Evolutionary conservation across 176 grass and related monocot species (phyloP), one percentile per base, ranked within the genome.

Genomic region (Oryza punctata): DNA sequence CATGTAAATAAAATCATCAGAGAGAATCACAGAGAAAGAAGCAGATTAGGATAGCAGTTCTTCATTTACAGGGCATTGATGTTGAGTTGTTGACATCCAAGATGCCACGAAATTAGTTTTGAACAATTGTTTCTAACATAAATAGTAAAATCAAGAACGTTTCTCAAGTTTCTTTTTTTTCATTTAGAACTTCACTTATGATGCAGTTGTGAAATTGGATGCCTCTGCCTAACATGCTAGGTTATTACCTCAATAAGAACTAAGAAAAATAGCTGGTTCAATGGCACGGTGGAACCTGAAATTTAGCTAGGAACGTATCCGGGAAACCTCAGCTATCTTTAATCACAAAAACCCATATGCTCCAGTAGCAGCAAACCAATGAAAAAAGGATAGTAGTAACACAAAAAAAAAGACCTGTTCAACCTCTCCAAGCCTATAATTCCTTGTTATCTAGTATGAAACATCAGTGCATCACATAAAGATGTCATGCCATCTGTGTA

Each of bases 31-130:
- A 70, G 37, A 75, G 21, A 61, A 4, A 61, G 52, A 12, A 80
- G 69, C 27, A 50, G 28, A 75, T 63, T 84, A 85, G 57, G 30
- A 21, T 50, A n/a, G 18, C 24, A 44, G 41, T 67, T 71, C 14
- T n/a, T n/a, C 29, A 40, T 44, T 85, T 78, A 78, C 45, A 67
- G 4, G 41, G 72, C 63, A 86, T 30, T 66, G 10, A 82, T 59
- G 60, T 38, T 41, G 85, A 70, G 10, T 78, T 59, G 60, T 38
- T 41, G 85, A 70, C 29, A 81, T 27, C 16, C 41, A 69, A 77
- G 32, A 26, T 82, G 69, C 8, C n/a, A 75, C 11, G 65, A 69
- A 50, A 35, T 77, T 63, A 47, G 18, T 5, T 54, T 27, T 47
- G 23, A 76, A 6, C 52, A n/a, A 32, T 77, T 81, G 19, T 81